Percentiles rank a stretch among this genome's conserved stretches.
Conservation (phyloP, 768 basidiomycete genomes). For the Tremella fuciformis region DNA sequence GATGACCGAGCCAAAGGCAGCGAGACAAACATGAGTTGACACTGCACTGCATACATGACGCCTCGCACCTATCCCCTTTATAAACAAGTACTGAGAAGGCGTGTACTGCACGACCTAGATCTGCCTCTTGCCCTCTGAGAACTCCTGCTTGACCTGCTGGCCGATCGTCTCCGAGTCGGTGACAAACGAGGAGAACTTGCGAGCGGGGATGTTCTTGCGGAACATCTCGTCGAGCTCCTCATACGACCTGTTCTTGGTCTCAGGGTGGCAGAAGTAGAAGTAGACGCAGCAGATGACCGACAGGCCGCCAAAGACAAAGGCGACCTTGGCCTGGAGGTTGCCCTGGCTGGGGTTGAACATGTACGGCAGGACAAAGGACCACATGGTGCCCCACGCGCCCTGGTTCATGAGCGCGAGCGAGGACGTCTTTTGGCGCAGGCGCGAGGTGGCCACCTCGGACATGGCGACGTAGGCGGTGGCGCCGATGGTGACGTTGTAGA, state of each 20-base stretch:
- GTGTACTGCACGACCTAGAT: too few species aligned
- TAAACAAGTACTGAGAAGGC: too few species aligned
- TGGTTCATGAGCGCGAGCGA: constrained; percentile 18
- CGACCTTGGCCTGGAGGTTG: constrained; percentile 3
- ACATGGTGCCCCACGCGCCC: constrained; percentile 23
- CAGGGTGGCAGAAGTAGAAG: constrained; percentile 26
- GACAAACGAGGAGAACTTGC: constrained; percentile 4
- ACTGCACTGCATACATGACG: too few species aligned
- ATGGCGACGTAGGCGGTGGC: constrained; percentile 28
- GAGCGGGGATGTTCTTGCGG: constrained; percentile 10
- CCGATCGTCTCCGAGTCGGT: background rate
- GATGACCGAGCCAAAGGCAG: too few species aligned
- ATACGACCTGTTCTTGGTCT: constrained; percentile 24
- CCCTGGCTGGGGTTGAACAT: constrained; percentile 35
- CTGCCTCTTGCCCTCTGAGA: too few species aligned
- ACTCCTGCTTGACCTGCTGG: too few species aligned
- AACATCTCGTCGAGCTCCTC: constrained; percentile 33
- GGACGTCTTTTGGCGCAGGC: constrained; percentile 32
- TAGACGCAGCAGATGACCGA: constrained; percentile 11
- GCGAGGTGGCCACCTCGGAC: constrained; percentile 27
- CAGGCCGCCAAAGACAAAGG: constrained; percentile 6
- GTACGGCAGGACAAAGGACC: constrained; percentile 33
- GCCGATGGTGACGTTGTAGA: constrained; percentile 36
- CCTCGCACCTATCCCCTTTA: too few species aligned
- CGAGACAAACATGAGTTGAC: too few species aligned